A percentile compares a stretch with the other conserved stretches of the same genome.
Evolutionary conservation across 2,329 filamentous ascomycete species (phyloP).

Genomic region (Curvularia eragrostidis): DNA sequence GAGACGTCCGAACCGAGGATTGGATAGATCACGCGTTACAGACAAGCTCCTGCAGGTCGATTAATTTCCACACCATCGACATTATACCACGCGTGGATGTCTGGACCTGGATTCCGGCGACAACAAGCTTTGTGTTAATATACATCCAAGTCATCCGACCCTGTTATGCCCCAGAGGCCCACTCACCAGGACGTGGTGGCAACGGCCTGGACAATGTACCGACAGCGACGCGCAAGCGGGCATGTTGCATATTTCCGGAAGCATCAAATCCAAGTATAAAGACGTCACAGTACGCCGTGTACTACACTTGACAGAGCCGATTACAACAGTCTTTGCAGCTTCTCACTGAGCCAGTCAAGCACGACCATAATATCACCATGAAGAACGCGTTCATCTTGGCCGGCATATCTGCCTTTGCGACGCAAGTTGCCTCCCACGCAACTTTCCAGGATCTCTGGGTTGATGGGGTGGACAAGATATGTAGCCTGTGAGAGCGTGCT

Average conservation of each 20-base stretch:
- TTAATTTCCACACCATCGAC: conserved; percentile 16
- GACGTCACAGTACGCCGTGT: not conserved
- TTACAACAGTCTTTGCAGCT: not conserved
- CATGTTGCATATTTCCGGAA: not conserved
- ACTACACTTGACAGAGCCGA: not conserved
- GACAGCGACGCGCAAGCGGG: not conserved
- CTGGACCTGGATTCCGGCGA: conserved; percentile 10
- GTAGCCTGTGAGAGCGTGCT: not conserved
- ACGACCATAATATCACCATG: conserved; percentile 3
- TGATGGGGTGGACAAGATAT: conserved; percentile 39
- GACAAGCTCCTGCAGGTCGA: not conserved
- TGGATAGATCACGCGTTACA: conserved; percentile 7
- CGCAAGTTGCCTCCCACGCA: conserved; percentile 36
- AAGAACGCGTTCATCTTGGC: conserved; percentile 10
- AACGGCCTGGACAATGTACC: conserved; percentile 3
- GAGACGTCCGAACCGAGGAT: not conserved
- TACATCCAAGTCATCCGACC: conserved; percentile 18
- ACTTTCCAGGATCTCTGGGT: conserved; percentile 46
- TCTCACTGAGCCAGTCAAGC: not conserved
- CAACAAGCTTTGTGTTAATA: conserved; percentile 17
- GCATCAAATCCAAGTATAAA: conserved; percentile 6
- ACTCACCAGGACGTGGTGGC: not conserved
- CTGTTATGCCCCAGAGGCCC: not conserved
- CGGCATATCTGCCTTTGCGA: conserved; percentile 38
- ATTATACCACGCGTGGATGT: conserved; percentile 5